Evolutionary conservation across 441 rosid genomes (phyloP).

Genomic region (Macaranga tanarius): DNA sequence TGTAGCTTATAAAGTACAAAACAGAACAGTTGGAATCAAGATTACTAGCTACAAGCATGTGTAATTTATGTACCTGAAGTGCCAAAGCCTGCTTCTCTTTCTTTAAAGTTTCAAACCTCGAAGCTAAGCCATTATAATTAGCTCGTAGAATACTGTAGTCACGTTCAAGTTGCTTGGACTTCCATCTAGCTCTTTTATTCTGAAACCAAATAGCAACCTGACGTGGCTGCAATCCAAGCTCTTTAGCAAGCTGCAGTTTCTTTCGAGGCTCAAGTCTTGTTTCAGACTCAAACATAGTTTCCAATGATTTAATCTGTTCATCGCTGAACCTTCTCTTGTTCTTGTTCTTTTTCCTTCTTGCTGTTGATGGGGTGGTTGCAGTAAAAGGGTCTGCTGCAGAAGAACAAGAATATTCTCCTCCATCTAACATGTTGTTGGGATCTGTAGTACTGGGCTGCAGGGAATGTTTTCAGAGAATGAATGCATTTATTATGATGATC

Average conservation of each 20-base stretch:
- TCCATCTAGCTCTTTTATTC: constrained; percentile 90
- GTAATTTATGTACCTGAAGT: constrained; percentile 46
- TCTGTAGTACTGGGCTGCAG: too few species aligned
- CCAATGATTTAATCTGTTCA: constrained; percentile 77
- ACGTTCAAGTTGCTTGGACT: constrained; percentile 72
- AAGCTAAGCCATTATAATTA: constrained; percentile 49
- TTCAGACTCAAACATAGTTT: constrained; percentile 66
- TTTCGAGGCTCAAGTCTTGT: constrained; percentile 74
- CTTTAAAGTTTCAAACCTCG: constrained; percentile 57
- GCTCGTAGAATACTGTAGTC: constrained; percentile 53
- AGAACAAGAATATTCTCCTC: constrained; percentile 37
- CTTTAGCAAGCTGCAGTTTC: constrained; percentile 71
- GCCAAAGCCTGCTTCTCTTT: constrained; percentile 66
- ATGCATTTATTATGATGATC: constrained; percentile 1
- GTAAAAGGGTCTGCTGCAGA: constrained; percentile 33
- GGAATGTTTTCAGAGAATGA: neutral
- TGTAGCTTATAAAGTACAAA: neutral
- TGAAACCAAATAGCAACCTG: constrained; percentile 96
- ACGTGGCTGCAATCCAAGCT: constrained; percentile 76
- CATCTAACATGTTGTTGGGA: constrained; percentile 37
- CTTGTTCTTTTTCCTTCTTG: constrained; percentile 46
- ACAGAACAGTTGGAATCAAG: neutral
- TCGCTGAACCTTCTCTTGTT: constrained; percentile 75
- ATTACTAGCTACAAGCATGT: neutral
- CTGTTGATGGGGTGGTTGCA: constrained; percentile 16